A percentile compares a stretch with the other conserved stretches of the same genome.
phyloP scores from a whole-genome alignment of 176 grass and related monocot genomes.

The Carex parvula region DNA sequence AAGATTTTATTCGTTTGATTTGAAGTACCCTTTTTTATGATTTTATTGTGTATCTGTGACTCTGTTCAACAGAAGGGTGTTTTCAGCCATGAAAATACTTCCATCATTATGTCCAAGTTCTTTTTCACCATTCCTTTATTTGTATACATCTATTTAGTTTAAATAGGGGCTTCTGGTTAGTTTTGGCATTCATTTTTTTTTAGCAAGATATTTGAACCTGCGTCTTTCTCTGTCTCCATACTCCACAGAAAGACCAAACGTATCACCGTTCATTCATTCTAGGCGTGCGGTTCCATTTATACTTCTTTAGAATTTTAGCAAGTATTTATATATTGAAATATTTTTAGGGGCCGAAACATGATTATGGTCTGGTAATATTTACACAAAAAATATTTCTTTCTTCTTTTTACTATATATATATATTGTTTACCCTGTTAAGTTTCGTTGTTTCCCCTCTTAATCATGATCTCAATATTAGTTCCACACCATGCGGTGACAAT shows the following conservation, averaged over 20 bases:
- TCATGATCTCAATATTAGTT: constrained; percentile 6
- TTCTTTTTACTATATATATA: background rate
- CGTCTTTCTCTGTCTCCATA: no score
- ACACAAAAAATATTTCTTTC: background rate
- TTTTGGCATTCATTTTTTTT: no score
- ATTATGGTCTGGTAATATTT: background rate
- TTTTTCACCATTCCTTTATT: background rate
- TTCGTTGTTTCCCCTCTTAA: background rate
- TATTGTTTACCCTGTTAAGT: background rate
- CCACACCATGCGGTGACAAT: background rate
- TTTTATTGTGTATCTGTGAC: background rate
- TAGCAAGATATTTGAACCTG: no score
- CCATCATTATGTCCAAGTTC: background rate
- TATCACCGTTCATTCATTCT: no score
- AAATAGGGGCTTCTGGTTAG: no score
- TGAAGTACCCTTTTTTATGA: background rate
- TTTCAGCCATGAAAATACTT: background rate
- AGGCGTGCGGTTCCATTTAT: no score
- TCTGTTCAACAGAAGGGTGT: background rate
- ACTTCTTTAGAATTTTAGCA: background rate
- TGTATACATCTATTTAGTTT: no score
- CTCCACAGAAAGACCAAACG: no score
- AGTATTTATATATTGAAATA: background rate
- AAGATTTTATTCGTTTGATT: background rate
- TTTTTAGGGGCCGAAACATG: background rate